Conservation (phyloP, 192 early-diverging fungal genomes). For the Chytriomyces hyalinus region DNA sequence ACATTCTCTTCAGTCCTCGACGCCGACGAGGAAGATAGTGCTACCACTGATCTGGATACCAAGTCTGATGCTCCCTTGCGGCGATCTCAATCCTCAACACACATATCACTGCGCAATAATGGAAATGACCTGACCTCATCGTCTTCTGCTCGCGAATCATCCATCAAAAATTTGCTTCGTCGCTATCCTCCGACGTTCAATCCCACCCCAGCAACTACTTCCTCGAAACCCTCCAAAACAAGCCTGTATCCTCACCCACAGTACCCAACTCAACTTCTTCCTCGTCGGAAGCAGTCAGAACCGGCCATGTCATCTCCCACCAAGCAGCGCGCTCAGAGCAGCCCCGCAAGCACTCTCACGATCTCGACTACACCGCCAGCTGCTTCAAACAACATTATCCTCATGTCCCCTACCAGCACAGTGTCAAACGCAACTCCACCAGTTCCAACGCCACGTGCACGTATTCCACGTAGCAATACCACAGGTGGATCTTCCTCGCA, state of each 20-base stretch:
- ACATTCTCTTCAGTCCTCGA: background rate
- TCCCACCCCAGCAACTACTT: background rate
- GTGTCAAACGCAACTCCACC: background rate
- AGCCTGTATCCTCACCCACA: slow-evolving; percentile 20
- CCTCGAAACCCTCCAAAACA: background rate
- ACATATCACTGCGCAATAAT: background rate
- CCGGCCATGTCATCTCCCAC: background rate
- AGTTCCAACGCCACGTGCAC: background rate
- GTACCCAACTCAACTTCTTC: slow-evolving; percentile 27
- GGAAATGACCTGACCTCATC: background rate
- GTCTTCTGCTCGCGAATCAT: background rate
- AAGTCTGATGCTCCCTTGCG: slow-evolving; percentile 3
- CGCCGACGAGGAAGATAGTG: slow-evolving; percentile 4
- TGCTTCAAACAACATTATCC: background rate
- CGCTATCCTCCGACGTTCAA: slow-evolving; percentile 3
- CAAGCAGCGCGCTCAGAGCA: background rate
- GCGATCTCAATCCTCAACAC: slow-evolving; percentile 10
- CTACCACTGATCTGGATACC: background rate
- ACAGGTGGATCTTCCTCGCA: background rate
- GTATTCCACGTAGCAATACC: background rate
- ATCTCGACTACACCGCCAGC: background rate
- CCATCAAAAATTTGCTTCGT: background rate
- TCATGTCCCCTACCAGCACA: background rate
- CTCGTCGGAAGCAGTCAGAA: slow-evolving; percentile 2
- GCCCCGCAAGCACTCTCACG: background rate